Evolutionary conservation across 768 basidiomycete genomes (phyloP).

Genomic region (Pisolithus tinctorius): DNA sequence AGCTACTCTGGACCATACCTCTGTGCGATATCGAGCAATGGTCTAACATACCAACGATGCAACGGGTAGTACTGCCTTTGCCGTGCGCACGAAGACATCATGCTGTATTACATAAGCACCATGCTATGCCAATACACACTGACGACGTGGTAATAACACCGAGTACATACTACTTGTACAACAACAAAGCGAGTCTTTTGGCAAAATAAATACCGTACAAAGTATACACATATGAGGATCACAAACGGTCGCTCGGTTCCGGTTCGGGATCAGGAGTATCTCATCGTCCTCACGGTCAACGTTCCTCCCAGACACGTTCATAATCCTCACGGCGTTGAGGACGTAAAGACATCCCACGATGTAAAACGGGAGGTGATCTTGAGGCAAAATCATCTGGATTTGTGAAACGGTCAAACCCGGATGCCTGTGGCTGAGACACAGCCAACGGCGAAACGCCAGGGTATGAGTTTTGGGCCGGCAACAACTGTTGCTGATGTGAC

Average conservation of each 20-base stretch:
- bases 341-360: slow-evolving; percentile 11
- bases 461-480: not conserved
- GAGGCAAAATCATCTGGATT: not conserved
- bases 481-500: not conserved
- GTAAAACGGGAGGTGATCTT: not conserved
- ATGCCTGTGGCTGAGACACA: not conserved
- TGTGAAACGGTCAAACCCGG: not conserved
- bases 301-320: too few relatives aligned
- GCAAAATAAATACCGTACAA: too few relatives aligned
- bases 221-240: too few relatives aligned
- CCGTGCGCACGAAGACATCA: not conserved
- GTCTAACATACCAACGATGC: slow-evolving; percentile 63
- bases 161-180: too few relatives aligned
- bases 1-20: slow-evolving; percentile 39
- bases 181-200: too few relatives aligned
- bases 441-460: slow-evolving; percentile 2
- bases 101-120: not conserved
- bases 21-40: slow-evolving; percentile 94
- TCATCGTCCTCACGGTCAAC: too few relatives aligned
- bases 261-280: too few relatives aligned
- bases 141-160: too few relatives aligned
- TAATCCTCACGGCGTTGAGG: slow-evolving; percentile 21
- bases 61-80: not conserved
- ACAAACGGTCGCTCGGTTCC: too few relatives aligned
- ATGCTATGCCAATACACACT: too few relatives aligned